Evolutionary conservation across 176 grass and related monocot genomes (phyloP), one percentile per base, ranked within the genome.

Genomic region (Aegilops tauschii): DNA sequence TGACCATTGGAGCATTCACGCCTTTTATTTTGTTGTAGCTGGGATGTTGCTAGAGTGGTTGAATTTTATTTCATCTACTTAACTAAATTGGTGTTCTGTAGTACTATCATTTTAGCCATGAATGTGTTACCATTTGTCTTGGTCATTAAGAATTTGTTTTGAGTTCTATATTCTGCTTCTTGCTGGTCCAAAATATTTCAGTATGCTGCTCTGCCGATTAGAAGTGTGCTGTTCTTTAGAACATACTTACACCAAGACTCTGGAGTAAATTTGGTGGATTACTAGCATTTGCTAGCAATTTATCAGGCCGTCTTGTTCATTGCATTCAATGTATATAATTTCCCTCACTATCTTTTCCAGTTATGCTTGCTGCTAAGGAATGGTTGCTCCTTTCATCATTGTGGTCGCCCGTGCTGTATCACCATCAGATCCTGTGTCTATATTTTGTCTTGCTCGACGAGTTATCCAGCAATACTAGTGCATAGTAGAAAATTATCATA

Each of bases 1-100:
- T 16, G 40, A 12, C 18, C 50, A 29, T 47, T 74, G 77, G 67
- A 40, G 17, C 32, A 87, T 49, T 58, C 8, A 31, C 61, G 13
- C 17, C 47, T 77, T 82, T 13, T 75, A 28, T 78, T 39, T 61
- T 23, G 11, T 25, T 74, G 12, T 65, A 64, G 23, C 32, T 6
- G 3, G 50, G 3, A 47, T 65, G 16, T n/a, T 69, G 65, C 21
- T 85, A 67, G 30, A 47, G 29, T 65, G 61, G 0, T 67, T 65
- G 47, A 3, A 39, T 78, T 58, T 82, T 30, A 16, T 59, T 59
- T 59, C 12, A 36, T 77, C 30, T n/a, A 64, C 58, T 64, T 71
- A 32, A 78, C 30, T 59, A 69, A 71, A 78, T 52, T 73, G 73
- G 3, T 78, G 42, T n/a, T 87, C 18, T 78, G 3, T 25, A 79